Conservation (phyloP, 768 basidiomycete species). For the Amanita jacksonii region DNA sequence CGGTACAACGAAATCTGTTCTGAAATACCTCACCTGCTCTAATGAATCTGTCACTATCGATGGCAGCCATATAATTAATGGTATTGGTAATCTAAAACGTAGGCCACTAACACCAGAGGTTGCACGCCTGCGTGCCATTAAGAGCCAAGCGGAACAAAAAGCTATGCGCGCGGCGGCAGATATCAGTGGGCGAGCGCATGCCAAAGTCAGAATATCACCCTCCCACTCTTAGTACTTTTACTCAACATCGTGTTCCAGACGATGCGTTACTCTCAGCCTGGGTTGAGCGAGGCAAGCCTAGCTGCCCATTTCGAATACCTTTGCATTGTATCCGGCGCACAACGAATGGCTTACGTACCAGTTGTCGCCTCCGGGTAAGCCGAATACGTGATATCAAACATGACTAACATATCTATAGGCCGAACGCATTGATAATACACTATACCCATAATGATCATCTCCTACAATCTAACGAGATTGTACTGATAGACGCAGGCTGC, state of each 20-base stretch:
- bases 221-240: background rate
- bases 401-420: slow-evolving; percentile 31
- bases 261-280: slow-evolving; percentile 62
- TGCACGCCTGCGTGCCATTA: slow-evolving; percentile 63
- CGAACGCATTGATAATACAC: slow-evolving; percentile 87
- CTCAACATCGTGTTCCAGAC: slow-evolving; percentile 30
- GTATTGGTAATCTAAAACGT: slow-evolving; percentile 34
- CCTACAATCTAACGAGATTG: slow-evolving; percentile 58
- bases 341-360: slow-evolving; percentile 93
- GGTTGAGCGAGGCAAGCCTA: slow-evolving; percentile 30
- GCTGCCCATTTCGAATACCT: slow-evolving; percentile 86
- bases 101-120: slow-evolving; percentile 58
- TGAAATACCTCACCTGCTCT: slow-evolving; percentile 37
- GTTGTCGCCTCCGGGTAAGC: slow-evolving; percentile 90
- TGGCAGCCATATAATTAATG: slow-evolving; percentile 46
- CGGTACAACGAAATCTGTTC: slow-evolving; percentile 39
- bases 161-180: slow-evolving; percentile 83
- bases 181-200: slow-evolving; percentile 78
- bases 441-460: slow-evolving; percentile 88
- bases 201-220: slow-evolving; percentile 46
- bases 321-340: slow-evolving; percentile 69
- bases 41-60: slow-evolving; percentile 27
- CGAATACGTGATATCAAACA: background rate
- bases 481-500: slow-evolving; percentile 88
- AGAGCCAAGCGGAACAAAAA: slow-evolving; percentile 66